Percentiles rank a stretch among this genome's conserved stretches.
Conservation (phyloP, 345 rosid species). For the Dovyalis caffra region DNA sequence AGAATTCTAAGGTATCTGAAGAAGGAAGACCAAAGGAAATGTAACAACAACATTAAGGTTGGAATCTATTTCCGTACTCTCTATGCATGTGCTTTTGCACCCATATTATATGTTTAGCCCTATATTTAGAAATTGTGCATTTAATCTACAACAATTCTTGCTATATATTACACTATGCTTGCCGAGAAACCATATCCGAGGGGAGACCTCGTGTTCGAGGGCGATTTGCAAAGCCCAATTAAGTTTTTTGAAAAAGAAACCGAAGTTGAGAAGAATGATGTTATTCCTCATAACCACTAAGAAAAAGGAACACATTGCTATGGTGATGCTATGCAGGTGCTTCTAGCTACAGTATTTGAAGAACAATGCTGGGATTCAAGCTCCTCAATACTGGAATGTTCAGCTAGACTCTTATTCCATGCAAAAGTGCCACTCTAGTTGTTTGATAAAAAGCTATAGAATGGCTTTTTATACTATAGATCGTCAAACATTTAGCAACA, state of each 20-base stretch:
- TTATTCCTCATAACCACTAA: slow-evolving; percentile 17
- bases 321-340: slow-evolving; percentile 39
- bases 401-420: neutral
- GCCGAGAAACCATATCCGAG: slow-evolving; percentile 87
- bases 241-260: slow-evolving; percentile 52
- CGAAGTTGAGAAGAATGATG: slow-evolving; percentile 31
- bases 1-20: slow-evolving; percentile 79
- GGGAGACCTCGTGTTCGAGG: slow-evolving; percentile 81
- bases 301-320: slow-evolving; percentile 37
- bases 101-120: neutral
- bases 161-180: slow-evolving; percentile 55
- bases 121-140: neutral
- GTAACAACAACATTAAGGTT: slow-evolving; percentile 88
- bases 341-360: neutral
- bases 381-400: neutral
- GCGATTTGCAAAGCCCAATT: slow-evolving; percentile 74
- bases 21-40: slow-evolving; percentile 86
- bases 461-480: neutral
- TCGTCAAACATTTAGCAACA: neutral
- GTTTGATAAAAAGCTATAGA: no score
- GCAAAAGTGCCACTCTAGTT: no score
- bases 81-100: neutral
- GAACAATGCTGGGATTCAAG: no score
- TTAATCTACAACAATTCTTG: neutral
- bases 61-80: no score